These are phyloP conservation scores for Plasmodium adleri DNA, from an alignment of 169 alveolate species.

Conservation along the genomic window DNA sequence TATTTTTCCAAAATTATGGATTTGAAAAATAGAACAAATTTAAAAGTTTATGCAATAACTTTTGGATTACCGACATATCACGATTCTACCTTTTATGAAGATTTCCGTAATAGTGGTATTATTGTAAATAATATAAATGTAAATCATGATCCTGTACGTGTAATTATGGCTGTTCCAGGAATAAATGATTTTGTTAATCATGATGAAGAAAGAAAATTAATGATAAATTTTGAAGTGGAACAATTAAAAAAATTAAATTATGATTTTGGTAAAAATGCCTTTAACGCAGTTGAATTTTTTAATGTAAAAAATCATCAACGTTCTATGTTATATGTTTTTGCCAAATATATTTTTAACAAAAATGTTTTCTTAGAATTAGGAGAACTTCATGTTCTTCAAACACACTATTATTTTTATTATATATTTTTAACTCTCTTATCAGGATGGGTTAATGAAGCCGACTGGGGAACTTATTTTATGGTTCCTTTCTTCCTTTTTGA, in stretches of 20 bases:
- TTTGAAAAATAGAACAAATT: slow-evolving; percentile 10
- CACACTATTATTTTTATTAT: slow-evolving; percentile 72
- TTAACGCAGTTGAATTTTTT: slow-evolving; percentile 54
- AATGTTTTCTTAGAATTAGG: slow-evolving; percentile 52
- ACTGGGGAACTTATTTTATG: slow-evolving; percentile 67
- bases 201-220: slow-evolving; percentile 31
- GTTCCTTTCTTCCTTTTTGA: slow-evolving; percentile 43
- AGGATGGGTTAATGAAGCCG: slow-evolving; percentile 74
- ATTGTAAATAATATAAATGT: slow-evolving; percentile 39
- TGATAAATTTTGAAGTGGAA: slow-evolving; percentile 29
- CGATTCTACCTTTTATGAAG: slow-evolving; percentile 42
- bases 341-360: slow-evolving; percentile 49
- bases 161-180: slow-evolving; percentile 35
- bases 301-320: slow-evolving; percentile 29
- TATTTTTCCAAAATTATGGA: slow-evolving; percentile 44
- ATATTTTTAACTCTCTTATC: slow-evolving; percentile 62
- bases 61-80: slow-evolving; percentile 60
- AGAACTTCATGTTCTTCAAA: slow-evolving; percentile 49
- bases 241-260: slow-evolving; percentile 48
- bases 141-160: slow-evolving; percentile 54
- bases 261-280: slow-evolving; percentile 50
- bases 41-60: slow-evolving; percentile 34
- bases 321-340: slow-evolving; percentile 21
- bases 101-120: slow-evolving; percentile 55
- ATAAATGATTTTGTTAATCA: slow-evolving; percentile 32